A percentile compares a stretch with the other conserved stretches of the same genome.
phyloP scores from a whole-genome alignment of 73 alveolate genomes.

The Stentor coeruleus region DNA sequence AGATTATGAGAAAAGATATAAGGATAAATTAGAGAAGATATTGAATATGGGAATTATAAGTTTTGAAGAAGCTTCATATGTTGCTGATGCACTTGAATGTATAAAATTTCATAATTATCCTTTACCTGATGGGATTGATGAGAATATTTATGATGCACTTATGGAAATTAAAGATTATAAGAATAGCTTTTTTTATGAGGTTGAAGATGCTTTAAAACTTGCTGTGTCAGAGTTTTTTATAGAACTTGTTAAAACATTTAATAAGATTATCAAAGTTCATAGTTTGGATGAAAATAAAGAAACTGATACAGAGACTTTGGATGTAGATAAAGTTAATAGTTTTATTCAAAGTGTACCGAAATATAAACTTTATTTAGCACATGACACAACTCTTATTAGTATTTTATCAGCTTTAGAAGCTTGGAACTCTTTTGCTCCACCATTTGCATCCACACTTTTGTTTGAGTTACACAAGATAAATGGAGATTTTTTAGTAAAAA shows the following conservation, averaged over 20 bases:
- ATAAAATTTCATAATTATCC: background rate
- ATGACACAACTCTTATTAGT: background rate
- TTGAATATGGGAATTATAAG: background rate
- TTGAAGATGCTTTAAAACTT: constrained; percentile 5
- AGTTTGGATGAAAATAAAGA: background rate
- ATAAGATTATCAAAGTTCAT: background rate
- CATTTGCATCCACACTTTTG: background rate
- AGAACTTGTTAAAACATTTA: background rate
- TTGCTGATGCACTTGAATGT: background rate
- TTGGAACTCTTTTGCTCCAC: background rate
- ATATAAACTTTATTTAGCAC: background rate
- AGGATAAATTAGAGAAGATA: background rate
- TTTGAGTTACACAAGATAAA: background rate
- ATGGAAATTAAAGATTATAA: background rate
- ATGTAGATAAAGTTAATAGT: too few species aligned
- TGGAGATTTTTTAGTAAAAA: background rate
- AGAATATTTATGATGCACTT: background rate
- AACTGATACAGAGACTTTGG: too few species aligned
- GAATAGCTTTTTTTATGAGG: background rate
- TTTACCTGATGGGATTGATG: background rate
- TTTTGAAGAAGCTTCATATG: background rate
- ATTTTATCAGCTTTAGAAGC: background rate
- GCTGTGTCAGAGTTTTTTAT: background rate
- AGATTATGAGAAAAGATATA: background rate
- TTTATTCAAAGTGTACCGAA: too few species aligned